A percentile compares a stretch with the other conserved stretches of the same genome.
These are phyloP conservation scores for Vinca minor DNA, from an alignment of 257 asterid genomes.

Conservation along the genomic window DNA sequence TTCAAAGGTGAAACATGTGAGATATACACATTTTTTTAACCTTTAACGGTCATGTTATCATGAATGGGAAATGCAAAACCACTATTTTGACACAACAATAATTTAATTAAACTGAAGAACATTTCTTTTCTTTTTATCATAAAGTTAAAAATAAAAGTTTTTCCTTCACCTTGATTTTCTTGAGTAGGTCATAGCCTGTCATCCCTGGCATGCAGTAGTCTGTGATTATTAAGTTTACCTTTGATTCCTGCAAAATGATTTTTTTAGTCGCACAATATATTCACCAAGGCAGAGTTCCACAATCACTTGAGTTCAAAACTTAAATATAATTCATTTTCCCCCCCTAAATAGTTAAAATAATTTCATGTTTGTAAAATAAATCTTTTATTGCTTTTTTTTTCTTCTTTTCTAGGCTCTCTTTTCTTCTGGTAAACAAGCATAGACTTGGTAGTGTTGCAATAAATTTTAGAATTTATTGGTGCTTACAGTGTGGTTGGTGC, in stretches of 20 bases:
- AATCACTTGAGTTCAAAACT: background rate
- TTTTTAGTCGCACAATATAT: background rate
- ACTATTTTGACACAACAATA: too few relatives aligned
- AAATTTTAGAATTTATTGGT: background rate
- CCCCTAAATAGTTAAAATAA: too few relatives aligned
- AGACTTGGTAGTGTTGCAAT: background rate
- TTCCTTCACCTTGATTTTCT: conserved; percentile 30
- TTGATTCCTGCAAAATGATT: conserved; percentile 17
- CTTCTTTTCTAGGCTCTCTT: background rate
- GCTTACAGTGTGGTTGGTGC: conserved; percentile 13
- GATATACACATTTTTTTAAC: background rate
- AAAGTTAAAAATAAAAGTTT: too few relatives aligned
- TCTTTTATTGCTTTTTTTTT: too few relatives aligned
- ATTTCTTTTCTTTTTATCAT: too few relatives aligned
- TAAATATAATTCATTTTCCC: too few relatives aligned
- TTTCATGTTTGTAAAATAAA: too few relatives aligned
- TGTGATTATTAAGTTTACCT: conserved; percentile 26
- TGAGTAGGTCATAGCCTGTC: conserved; percentile 39
- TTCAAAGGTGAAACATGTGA: conserved; percentile 7
- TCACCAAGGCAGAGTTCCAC: background rate
- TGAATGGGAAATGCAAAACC: background rate
- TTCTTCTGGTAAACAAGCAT: background rate
- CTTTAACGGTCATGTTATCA: background rate
- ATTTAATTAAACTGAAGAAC: background rate
- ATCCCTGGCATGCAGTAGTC: conserved; percentile 44